Evolutionary conservation across 192 early-diverging fungal species (phyloP), one percentile per base, ranked within the genome.

Genomic region (Coemansia sp.): DNA sequence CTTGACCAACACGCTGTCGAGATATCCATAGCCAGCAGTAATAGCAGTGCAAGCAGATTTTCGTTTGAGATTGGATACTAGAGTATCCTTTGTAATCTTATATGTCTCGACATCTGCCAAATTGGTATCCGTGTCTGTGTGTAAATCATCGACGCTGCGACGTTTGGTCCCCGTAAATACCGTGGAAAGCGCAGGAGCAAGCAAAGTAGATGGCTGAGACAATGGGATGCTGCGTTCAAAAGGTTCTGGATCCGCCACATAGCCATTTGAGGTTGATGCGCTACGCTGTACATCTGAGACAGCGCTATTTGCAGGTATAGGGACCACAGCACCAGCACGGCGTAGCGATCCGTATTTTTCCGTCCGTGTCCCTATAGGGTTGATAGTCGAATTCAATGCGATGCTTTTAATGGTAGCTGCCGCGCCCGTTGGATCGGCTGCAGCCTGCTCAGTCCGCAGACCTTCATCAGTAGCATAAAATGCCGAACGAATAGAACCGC

Each of bases 231-330:
- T 64, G 19, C 72, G 61, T 13, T 63, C 65, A n/a, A 50, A 50
- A 39, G 41, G 50, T 19, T 38, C 19, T 19, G 41, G n/a, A 37
- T 44, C 48, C 12, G 52, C 38, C 3, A 23, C 60, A n/a, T 37
- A 61, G 45, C 59, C 44, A 16, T 48, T 40, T 11, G 61, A 62
- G 9, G 72, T 47, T 2, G 70, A 69, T 16, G 43, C 58, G 64
- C 70, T 75, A 68, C 70, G 79, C 74, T 76, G 74, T 12, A 70
- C 32, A 32, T 75, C 67, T n/a, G 67, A 60, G 11, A 68, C 26
- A 11, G 62, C 8, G n/a, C 49, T 11, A 2, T 13, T n/a, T n/a
- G 64, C 12, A 12, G 39, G 60, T 4, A 64, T 56, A 5, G 72
- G 65, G 38, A 71, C 42, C 4, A 76, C 71, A 4, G 71, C 66